Conservation (phyloP, 2,329 filamentous ascomycete species). For the Madurella fahalii region DNA sequence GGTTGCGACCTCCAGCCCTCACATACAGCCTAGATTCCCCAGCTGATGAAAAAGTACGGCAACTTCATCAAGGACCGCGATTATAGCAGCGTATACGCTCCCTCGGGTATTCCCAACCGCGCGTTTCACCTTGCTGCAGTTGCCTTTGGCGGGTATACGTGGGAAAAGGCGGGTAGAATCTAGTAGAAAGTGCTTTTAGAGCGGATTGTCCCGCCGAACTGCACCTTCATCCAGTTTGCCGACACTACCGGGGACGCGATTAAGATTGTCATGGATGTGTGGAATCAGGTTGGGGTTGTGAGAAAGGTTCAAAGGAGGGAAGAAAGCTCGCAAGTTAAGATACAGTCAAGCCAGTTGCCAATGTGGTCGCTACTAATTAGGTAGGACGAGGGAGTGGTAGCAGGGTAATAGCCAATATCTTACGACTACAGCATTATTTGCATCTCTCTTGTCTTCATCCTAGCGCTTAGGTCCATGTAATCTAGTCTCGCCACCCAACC, state of each 20-base stretch:
- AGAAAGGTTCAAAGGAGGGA: constrained; percentile 19
- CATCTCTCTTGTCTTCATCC: too few relatives aligned
- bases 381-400: too few relatives aligned
- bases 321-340: too few relatives aligned
- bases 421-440: too few relatives aligned
- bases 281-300: constrained; percentile 45
- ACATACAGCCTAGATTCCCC: not conserved
- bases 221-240: constrained; percentile 47
- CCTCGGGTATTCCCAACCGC: constrained; percentile 55
- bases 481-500: too few relatives aligned
- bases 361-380: too few relatives aligned
- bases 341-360: too few relatives aligned
- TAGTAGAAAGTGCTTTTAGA: constrained; percentile 48
- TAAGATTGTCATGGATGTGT: constrained; percentile 43
- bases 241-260: constrained; percentile 44
- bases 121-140: constrained; percentile 50
- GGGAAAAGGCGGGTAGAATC: constrained; percentile 50
- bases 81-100: constrained; percentile 52
- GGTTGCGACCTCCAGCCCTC: not conserved
- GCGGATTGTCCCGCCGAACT: constrained; percentile 39
- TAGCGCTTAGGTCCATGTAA: too few relatives aligned
- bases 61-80: constrained; percentile 34
- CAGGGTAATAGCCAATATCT: too few relatives aligned
- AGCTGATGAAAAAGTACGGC: not conserved
- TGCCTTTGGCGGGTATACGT: constrained; percentile 49